phyloP scores from a whole-genome alignment of 805 yeast species.

The Groenewaldozyma tartarivorans region DNA sequence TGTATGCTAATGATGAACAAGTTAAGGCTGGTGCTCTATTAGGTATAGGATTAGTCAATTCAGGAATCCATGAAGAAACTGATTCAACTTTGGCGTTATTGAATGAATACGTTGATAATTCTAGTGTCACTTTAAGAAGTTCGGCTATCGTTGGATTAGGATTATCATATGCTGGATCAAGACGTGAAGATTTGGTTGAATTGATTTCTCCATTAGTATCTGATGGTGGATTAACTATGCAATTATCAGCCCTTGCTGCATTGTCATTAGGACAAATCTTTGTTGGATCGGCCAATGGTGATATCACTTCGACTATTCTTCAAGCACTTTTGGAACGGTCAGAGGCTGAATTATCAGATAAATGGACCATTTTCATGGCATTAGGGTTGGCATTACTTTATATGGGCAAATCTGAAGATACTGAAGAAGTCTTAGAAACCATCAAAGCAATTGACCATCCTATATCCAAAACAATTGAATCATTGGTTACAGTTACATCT shows the following conservation, averaged over 20 bases:
- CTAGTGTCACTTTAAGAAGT: slow-evolving; percentile 54
- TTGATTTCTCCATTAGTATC: slow-evolving; percentile 74
- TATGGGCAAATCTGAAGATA: slow-evolving; percentile 91
- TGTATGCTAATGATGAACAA: slow-evolving; percentile 77
- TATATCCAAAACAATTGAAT: slow-evolving; percentile 78
- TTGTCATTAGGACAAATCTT: slow-evolving; percentile 88
- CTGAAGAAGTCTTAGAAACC: slow-evolving; percentile 82
- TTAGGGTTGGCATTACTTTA: slow-evolving; percentile 85
- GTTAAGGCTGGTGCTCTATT: slow-evolving; percentile 93
- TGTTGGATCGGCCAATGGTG: slow-evolving; percentile 94
- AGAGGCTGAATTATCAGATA: slow-evolving; percentile 62
- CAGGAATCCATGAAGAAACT: slow-evolving; percentile 92
- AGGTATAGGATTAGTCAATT: slow-evolving; percentile 87
- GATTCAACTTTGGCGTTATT: slow-evolving; percentile 84
- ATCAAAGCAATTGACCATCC: slow-evolving; percentile 94
- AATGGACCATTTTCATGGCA: slow-evolving; percentile 85
- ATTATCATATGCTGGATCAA: slow-evolving; percentile 89
- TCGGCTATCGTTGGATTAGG: slow-evolving; percentile 89
- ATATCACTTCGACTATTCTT: slow-evolving; percentile 81
- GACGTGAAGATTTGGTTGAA: slow-evolving; percentile 72
- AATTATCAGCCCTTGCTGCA: slow-evolving; percentile 77
- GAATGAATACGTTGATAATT: slow-evolving; percentile 64
- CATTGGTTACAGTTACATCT: slow-evolving; percentile 84
- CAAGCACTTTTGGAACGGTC: slow-evolving; percentile 86
- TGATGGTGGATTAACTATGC: slow-evolving; percentile 64